Evolutionary conservation across 2,329 filamentous ascomycete species (phyloP).

Genomic region (Didymella glomerata): DNA sequence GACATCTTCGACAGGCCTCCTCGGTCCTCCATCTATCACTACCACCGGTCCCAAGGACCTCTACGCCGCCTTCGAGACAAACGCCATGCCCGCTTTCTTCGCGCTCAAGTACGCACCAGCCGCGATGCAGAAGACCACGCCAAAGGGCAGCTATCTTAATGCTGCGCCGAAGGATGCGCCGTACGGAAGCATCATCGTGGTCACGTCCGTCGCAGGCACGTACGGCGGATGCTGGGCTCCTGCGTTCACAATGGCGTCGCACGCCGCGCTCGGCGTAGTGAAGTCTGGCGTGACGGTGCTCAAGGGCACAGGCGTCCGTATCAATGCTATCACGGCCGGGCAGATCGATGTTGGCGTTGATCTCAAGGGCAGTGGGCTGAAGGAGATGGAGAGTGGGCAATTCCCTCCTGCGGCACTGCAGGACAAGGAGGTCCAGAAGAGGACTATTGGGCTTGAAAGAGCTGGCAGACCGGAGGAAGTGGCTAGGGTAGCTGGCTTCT

Average conservation of each 20-base stretch:
- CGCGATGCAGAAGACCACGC: slow-evolving; percentile 68
- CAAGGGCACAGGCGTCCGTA: slow-evolving; percentile 66
- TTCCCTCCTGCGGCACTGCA: slow-evolving; percentile 65
- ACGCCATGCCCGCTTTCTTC: slow-evolving; percentile 69
- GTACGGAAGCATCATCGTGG: slow-evolving; percentile 71
- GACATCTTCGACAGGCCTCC: slow-evolving; percentile 65
- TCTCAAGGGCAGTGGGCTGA: slow-evolving; percentile 49
- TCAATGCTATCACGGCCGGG: slow-evolving; percentile 63
- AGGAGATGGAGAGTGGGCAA: slow-evolving; percentile 60
- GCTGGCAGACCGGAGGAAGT: slow-evolving; percentile 67
- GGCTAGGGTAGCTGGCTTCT: slow-evolving; percentile 67
- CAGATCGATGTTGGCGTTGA: slow-evolving; percentile 59
- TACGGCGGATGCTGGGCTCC: slow-evolving; percentile 68
- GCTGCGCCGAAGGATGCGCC: slow-evolving; percentile 66
- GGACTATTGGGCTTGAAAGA: slow-evolving; percentile 66
- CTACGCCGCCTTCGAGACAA: slow-evolving; percentile 66
- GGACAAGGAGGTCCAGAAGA: slow-evolving; percentile 58
- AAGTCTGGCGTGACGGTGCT: slow-evolving; percentile 65
- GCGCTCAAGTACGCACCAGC: slow-evolving; percentile 70
- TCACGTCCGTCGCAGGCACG: slow-evolving; percentile 64
- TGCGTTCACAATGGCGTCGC: slow-evolving; percentile 67
- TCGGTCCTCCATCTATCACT: slow-evolving; percentile 64
- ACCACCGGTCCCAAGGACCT: slow-evolving; percentile 65
- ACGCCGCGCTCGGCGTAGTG: slow-evolving; percentile 69
- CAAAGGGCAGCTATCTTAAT: slow-evolving; percentile 65